Evolutionary conservation across 2,329 filamentous ascomycete species (phyloP), one percentile per base, ranked within the genome.

Genomic region (Aspergillus fructus): DNA sequence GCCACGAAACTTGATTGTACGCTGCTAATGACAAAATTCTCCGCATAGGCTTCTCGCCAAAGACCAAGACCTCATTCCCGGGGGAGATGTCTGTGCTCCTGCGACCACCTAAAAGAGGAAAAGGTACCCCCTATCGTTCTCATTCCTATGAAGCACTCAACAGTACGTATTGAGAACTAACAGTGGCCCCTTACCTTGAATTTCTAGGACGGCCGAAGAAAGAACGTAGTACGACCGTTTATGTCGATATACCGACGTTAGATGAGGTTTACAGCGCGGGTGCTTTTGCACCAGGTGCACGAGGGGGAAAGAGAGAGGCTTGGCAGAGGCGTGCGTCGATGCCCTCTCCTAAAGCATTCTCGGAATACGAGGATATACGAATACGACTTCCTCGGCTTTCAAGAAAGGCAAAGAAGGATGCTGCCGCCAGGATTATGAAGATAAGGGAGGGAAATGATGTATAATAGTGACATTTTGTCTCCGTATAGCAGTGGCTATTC

Each of bases 11-110:
- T 42, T 24, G 43, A 13, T 23, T 52, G 5, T 45, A 4, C 47
- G 37, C 49, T 23, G n/a, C 59, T 63, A 57, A 61, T 52, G 37
- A 49, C 23, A 19, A 23, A 15, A 30, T 15, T 43, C 15, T 9
- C 12, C 12, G 4, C 12, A 47, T 15, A 47, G 43, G 27, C 2
- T 17, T n/a, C n/a, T 7, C 7, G 15, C n/a, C 50, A 45, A n/a
- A 37, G 37, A 24, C 21, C 11, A 42, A 30, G 37, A 12, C 21
- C 6, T 9, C 12, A n/a, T 37, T 37, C 15, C 13, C 34, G 5
- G 12, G 34, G 15, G 34, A 37, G 12, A n/a, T 37, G 34, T n/a
- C 27, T 19, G n/a, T 19, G 6, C 24, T 53, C 8, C 24, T 30
- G 5, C 34, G 37, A 13, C 50, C 40, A 19, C 40, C 41, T 23